Evolutionary conservation across 495 filamentous ascomycete genomes (phyloP).

Genomic region (Monascus purpureus): DNA sequence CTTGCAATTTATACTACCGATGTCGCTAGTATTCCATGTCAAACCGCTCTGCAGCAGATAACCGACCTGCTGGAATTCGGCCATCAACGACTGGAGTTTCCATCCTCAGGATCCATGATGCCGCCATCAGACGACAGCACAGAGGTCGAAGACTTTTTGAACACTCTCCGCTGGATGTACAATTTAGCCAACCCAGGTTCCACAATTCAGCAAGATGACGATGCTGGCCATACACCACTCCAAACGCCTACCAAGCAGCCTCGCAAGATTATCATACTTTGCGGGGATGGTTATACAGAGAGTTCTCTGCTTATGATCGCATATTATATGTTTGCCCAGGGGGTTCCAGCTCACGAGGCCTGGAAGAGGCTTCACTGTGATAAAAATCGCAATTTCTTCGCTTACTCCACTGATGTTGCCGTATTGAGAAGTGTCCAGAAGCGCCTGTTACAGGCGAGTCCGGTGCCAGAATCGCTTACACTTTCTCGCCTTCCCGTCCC

Average conservation of each 20-base stretch:
- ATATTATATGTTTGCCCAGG: slow-evolving; percentile 83
- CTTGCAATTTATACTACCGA: slow-evolving; percentile 80
- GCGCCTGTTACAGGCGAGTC: slow-evolving; percentile 48
- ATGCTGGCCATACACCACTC: slow-evolving; percentile 44
- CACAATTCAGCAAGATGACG: slow-evolving; percentile 29
- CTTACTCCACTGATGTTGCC: slow-evolving; percentile 78
- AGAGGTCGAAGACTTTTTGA: slow-evolving; percentile 70
- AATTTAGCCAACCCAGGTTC: slow-evolving; percentile 50
- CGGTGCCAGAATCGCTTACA: slow-evolving; percentile 12
- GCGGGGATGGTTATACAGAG: slow-evolving; percentile 92
- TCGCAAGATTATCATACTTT: slow-evolving; percentile 74
- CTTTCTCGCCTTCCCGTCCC: slow-evolving; percentile 39
- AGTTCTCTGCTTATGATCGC: slow-evolving; percentile 74
- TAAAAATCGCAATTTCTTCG: slow-evolving; percentile 85
- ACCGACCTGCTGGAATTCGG: slow-evolving; percentile 41
- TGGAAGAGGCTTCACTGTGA: slow-evolving; percentile 76
- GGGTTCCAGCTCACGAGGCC: slow-evolving; percentile 62
- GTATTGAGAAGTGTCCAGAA: slow-evolving; percentile 62
- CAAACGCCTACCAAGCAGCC: slow-evolving; percentile 19
- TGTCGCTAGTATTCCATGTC: slow-evolving; percentile 50
- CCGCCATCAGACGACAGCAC: slow-evolving; percentile 64
- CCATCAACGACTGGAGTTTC: slow-evolving; percentile 63
- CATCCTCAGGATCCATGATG: slow-evolving; percentile 80
- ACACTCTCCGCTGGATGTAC: slow-evolving; percentile 81
- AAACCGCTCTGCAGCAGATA: slow-evolving; percentile 40